These are phyloP conservation scores for Akanthomyces muscarius DNA, from an alignment of 2,329 filamentous ascomycete species.

Conservation along the genomic window DNA sequence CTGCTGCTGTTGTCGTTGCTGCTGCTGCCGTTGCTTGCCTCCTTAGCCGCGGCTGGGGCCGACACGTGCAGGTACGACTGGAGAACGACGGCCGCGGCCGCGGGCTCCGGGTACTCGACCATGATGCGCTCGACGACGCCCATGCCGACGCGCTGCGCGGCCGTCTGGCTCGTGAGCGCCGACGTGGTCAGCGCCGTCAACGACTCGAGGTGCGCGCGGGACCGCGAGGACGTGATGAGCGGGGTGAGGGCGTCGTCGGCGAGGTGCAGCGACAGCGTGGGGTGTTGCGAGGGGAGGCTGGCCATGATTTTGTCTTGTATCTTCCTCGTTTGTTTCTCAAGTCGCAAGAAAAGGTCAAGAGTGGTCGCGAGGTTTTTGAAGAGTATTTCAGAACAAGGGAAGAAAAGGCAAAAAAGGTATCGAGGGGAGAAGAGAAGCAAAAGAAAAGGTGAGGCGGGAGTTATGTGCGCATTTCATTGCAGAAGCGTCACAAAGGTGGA, in stretches of 20 bases:
- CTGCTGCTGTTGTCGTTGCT: not conserved
- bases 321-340: too few relatives aligned
- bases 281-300: constrained; percentile 44
- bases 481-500: not conserved
- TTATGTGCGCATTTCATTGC: too few relatives aligned
- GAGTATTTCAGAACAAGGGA: not conserved
- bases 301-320: constrained; percentile 26
- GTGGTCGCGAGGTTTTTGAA: too few relatives aligned
- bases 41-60: constrained; percentile 8
- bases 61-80: constrained; percentile 44
- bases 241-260: constrained; percentile 54
- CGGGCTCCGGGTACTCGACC: constrained; percentile 49
- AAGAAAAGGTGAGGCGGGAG: too few relatives aligned
- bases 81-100: constrained; percentile 34
- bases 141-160: constrained; percentile 49
- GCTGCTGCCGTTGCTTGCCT: not conserved
- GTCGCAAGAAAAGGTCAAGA: too few relatives aligned
- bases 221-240: constrained; percentile 51
- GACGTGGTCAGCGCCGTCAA: constrained; percentile 50
- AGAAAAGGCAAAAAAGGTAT: not conserved
- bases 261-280: constrained; percentile 52
- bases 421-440: not conserved
- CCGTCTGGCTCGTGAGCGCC: constrained; percentile 50
- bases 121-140: constrained; percentile 54
- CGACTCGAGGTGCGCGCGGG: constrained; percentile 42